A percentile compares a stretch with the other conserved stretches of the same genome.
Conservation (phyloP, 257 asterid species). For the Ilex aquifolium region DNA sequence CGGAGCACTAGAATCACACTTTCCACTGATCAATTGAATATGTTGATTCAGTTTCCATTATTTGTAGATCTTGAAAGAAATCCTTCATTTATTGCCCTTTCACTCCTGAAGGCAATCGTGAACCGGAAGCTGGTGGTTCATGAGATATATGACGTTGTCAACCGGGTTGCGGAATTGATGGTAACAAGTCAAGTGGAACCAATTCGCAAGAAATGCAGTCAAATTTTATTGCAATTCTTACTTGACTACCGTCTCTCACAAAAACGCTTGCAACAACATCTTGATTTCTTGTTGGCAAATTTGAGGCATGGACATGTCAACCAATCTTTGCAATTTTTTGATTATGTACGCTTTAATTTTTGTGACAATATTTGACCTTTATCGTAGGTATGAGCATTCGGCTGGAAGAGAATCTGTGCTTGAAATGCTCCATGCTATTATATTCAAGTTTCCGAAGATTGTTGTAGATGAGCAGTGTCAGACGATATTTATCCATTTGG, state of each 20-base stretch:
- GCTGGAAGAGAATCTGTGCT: constrained; percentile 90
- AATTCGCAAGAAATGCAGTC: constrained; percentile 73
- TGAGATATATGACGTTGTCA: constrained; percentile 71
- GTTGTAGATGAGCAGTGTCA: constrained; percentile 54
- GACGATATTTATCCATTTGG: constrained; percentile 67
- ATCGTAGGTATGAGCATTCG: constrained; percentile 73
- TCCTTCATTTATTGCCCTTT: constrained; percentile 72
- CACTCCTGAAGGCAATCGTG: constrained; percentile 76
- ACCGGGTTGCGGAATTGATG: constrained; percentile 73
- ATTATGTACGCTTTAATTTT: constrained; percentile 2
- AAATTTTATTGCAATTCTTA: constrained; percentile 76
- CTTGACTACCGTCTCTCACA: constrained; percentile 62
- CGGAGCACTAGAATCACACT: constrained; percentile 63
- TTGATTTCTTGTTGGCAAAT: constrained; percentile 61
- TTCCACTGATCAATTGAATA: constrained; percentile 68
- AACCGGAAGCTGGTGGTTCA: constrained; percentile 69
- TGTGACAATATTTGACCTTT: background rate
- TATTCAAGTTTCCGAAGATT: constrained; percentile 57
- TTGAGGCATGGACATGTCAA: constrained; percentile 46
- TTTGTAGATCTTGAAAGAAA: constrained; percentile 78
- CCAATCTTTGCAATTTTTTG: constrained; percentile 1
- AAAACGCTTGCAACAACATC: constrained; percentile 74
- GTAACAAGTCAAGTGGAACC: constrained; percentile 79
- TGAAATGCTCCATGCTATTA: constrained; percentile 83
- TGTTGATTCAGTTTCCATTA: constrained; percentile 77